Conservation (phyloP, 2,329 filamentous ascomycete species). For the Ascochyta pisi region DNA sequence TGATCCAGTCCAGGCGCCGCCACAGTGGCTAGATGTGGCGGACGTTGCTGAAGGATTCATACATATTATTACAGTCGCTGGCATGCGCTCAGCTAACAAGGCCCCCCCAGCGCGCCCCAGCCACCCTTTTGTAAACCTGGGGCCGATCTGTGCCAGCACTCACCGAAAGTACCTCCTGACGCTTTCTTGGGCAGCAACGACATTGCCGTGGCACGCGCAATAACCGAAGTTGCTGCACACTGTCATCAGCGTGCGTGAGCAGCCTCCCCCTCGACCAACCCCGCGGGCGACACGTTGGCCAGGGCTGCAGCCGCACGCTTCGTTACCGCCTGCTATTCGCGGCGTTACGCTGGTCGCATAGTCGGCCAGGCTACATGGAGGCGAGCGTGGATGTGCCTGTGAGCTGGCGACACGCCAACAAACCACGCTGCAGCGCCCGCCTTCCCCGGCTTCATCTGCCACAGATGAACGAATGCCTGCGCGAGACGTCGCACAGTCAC, state of each 20-base stretch:
- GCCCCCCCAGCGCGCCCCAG: conserved; percentile 6
- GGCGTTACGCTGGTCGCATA: conserved; percentile 47
- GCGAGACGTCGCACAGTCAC: conserved; percentile 39
- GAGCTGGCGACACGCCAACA: conserved; percentile 43
- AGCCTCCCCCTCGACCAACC: conserved; percentile 33
- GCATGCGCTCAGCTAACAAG: conserved; percentile 12
- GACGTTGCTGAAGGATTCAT: too few relatives aligned
- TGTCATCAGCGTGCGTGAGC: conserved; percentile 37
- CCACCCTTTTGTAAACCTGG: conserved; percentile 12
- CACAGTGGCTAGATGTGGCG: conserved; percentile 13
- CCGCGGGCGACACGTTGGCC: conserved; percentile 40
- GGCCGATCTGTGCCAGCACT: conserved; percentile 17
- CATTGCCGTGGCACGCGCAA: conserved; percentile 2
- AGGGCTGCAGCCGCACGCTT: conserved; percentile 31
- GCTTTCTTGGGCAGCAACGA: conserved; percentile 15
- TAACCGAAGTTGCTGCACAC: conserved; percentile 18
- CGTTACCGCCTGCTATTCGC: conserved; percentile 16
- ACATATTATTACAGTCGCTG: not conserved
- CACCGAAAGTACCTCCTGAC: conserved; percentile 16
- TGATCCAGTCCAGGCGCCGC: conserved; percentile 9
- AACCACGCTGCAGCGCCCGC: conserved; percentile 28
- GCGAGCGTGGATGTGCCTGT: conserved; percentile 32
- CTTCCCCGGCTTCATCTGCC: conserved; percentile 29
- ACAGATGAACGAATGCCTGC: conserved; percentile 36
- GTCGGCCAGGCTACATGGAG: conserved; percentile 29